Percentiles rank a stretch among this genome's conserved stretches.
These are phyloP conservation scores for Sophora flavescens DNA, from an alignment of 306 rosid species.

Conservation along the genomic window DNA sequence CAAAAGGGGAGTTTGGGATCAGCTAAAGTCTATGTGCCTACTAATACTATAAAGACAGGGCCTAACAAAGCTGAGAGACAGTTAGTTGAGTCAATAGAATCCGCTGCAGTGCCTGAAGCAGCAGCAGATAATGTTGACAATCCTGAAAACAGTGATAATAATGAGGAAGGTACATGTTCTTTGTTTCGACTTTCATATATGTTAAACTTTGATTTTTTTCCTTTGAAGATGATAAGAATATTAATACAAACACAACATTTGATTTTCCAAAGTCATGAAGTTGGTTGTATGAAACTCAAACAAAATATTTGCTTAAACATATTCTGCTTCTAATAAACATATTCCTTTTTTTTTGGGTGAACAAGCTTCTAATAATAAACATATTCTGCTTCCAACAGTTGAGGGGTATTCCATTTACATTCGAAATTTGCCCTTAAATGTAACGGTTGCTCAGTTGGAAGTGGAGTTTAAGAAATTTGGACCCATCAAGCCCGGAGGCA, in stretches of 20 bases:
- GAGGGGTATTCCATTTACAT: conserved; percentile 79
- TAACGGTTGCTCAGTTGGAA: conserved; percentile 64
- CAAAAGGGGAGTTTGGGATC: conserved; percentile 55
- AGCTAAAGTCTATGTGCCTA: conserved; percentile 67
- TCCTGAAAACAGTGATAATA: conserved; percentile 55
- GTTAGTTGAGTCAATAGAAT: conserved; percentile 46
- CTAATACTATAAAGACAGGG: conserved; percentile 53
- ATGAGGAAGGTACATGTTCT: conserved; percentile 65
- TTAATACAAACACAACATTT: conserved; percentile 8
- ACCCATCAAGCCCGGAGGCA: conserved; percentile 72
- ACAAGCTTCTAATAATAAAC: conserved; percentile 27
- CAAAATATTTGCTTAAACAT: conserved; percentile 16
- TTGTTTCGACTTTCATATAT: conserved; percentile 23
- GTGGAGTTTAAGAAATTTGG: conserved; percentile 75
- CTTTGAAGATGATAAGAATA: conserved; percentile 26
- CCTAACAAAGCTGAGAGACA: conserved; percentile 53
- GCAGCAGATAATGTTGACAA: conserved; percentile 46
- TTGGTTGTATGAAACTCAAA: not conserved
- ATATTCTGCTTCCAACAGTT: conserved; percentile 47
- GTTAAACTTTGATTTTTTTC: not conserved
- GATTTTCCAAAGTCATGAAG: conserved; percentile 8
- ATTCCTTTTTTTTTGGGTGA: too few species aligned
- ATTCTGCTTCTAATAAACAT: not conserved
- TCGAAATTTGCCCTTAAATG: conserved; percentile 67
- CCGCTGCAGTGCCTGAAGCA: conserved; percentile 60